Base-by-base conservation (phyloP, 139 green algal species). In the Pleodorina starrii region DNA sequence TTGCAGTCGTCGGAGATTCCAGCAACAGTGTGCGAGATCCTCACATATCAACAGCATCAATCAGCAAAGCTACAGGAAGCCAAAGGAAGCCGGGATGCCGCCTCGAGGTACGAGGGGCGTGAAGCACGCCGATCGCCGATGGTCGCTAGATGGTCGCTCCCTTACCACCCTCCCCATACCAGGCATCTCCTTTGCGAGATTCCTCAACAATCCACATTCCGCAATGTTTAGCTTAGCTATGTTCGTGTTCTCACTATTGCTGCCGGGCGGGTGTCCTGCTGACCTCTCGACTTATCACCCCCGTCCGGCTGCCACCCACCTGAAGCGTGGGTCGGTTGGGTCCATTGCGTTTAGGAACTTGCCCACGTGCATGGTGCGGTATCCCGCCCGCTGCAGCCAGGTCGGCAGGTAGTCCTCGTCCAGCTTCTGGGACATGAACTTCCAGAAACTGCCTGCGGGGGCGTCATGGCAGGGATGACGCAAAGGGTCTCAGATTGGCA, bases 341-440 rank as follows among this genome's bases (percentile, higher is more conserved):
- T 86, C 54, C 77, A 85, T 85, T 36, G 38, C 79, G 57, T 86
- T 86, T 1, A 86, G 79, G 79, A 86, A 86, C 57, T 86, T 86
- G 40, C 79, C 79, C 79, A 86, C 79, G 40, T 86, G 79, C 48
- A 54, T 54, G 17, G 81, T 87, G 0, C 42, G 43, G 43, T 87
- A 87, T 5, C 81, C 81, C 42, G 81, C 42, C 43, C 21, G 35
- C 43, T 87, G 81, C 60, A 87, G 81, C 81, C 63, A 78, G 16
- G 7, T 27, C 17, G 81, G 81, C 60, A 87, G n/a, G 43, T 78
- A 87, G 63, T 66, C 17, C 29, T 19, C 7, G 43, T 78, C 81
- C 60, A 78, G 43, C 36, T 4, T 7, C 42, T 78, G 42, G 9
- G 14, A 2, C 40, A 78, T 60, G 63, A 87, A 87, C 60, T 63